Percentiles rank a stretch among this genome's conserved stretches.
Conservation (phyloP, 2,329 filamentous ascomycete genomes). For the Leptoxyphium fumago region DNA sequence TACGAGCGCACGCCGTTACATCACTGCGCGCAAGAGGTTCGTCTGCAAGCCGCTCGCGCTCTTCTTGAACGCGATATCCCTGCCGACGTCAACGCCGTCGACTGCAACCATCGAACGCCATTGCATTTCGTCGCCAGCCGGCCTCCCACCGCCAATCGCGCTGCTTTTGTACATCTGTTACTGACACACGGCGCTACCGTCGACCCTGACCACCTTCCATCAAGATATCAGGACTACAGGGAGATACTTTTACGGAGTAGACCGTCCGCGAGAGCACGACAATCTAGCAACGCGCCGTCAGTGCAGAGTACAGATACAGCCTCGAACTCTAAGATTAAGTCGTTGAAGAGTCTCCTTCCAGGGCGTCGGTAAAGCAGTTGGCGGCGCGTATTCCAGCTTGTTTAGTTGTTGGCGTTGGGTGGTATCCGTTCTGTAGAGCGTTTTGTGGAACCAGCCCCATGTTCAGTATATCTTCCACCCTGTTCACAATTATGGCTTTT, state of each 20-base stretch:
- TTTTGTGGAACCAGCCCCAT: no score
- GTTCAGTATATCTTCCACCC: no score
- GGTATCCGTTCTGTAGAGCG: no score
- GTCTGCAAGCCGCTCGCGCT: conserved; percentile 4
- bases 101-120: conserved; percentile 6
- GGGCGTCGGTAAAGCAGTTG: no score
- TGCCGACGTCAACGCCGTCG: conserved; percentile 7
- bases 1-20: conserved; percentile 9
- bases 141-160: conserved; percentile 4
- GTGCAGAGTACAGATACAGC: not conserved
- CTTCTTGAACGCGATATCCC: conserved; percentile 5
- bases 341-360: not conserved
- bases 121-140: conserved; percentile 9
- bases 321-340: not conserved
- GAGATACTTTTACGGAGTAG: not conserved
- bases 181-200: conserved; percentile 6
- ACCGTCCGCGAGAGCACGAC: no score
- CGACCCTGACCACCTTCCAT: conserved; percentile 2
- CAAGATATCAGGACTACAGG: conserved; percentile 3
- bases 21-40: conserved; percentile 7
- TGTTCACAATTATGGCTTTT: no score
- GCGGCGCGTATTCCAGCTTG: no score
- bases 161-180: conserved; percentile 7
- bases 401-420: no score
- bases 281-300: not conserved